Evolutionary conservation across 2,329 filamentous ascomycete genomes (phyloP).

Genomic region (Pleurostoma richardsiae): DNA sequence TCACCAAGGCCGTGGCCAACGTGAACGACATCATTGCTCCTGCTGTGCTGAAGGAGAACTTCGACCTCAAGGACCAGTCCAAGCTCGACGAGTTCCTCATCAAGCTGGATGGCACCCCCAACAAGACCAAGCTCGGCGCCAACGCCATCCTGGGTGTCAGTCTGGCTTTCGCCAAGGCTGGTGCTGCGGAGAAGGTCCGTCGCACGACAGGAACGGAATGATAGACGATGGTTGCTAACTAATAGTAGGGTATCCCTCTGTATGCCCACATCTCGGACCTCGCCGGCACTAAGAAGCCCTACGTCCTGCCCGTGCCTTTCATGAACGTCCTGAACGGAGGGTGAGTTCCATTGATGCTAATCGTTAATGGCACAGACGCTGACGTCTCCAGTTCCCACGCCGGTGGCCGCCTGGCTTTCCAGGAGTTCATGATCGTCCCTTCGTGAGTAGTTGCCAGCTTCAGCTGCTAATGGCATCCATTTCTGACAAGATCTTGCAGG

Average conservation of each 20-base stretch:
- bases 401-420: conserved; percentile 90
- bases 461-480: no score
- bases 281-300: conserved; percentile 86
- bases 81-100: conserved; percentile 81
- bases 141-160: conserved; percentile 85
- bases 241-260: conserved; percentile 64
- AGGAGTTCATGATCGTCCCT: conserved; percentile 95
- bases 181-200: conserved; percentile 74
- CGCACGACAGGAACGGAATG: background rate
- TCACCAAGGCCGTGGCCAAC: conserved; percentile 79
- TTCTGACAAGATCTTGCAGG: conserved; percentile 30
- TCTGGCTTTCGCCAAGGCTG: conserved; percentile 82
- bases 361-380: no score
- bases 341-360: conserved; percentile 23
- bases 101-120: conserved; percentile 75
- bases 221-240: conserved; percentile 1
- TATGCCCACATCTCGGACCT: conserved; percentile 86
- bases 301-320: conserved; percentile 85
- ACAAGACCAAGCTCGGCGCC: conserved; percentile 85
- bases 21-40: conserved; percentile 79
- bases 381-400: conserved; percentile 69
- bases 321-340: conserved; percentile 88
- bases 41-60: conserved; percentile 73
- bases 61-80: conserved; percentile 84
- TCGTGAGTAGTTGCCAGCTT: conserved; percentile 45